Evolutionary conservation across 176 grass and related monocot species (phyloP), one percentile per base, ranked within the genome.

Genomic region (Carex myosuroides): DNA sequence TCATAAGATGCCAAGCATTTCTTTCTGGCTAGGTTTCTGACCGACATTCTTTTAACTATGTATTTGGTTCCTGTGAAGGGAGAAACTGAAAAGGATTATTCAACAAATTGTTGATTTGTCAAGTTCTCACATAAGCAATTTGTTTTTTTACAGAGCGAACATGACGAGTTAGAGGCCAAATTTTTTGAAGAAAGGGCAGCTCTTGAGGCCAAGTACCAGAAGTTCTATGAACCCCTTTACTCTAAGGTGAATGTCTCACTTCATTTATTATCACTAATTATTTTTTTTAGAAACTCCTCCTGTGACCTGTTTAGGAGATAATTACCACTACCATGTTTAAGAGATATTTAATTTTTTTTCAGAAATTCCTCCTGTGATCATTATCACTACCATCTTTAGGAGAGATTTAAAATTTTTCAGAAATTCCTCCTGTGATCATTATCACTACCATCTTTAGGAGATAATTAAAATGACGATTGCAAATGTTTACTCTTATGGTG

Each of bases 161-260:
- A 94, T 22, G 91, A 97, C 83, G 92, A 91, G 61, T 61, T 97
- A 11, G 81, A 94, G 82, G 89, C 85, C 0, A 97, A 93, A 79
- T 97, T 94, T 84, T 92, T 97, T 1, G 92, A 93, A 87, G 90
- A 97, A 74, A 97, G 92, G 83, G 89, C 92, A 69, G 95, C 87
- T 39, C 90, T 94, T 61, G 95, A 98, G 88, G 91, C 91, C 52
- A 98, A 94, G 85, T 98, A 94, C 84, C 91, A 98, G 91, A 98
- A 98, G 73, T 64, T 94, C 39, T 98, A 98, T 11, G 89, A 93
- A 81, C 95, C 95, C 57, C 86, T 98, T 16, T 98, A 94, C 84
- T 80, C 86, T 12, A 98, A 98, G 92, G 95, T 93, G 69, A 18
- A 64, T 80, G 32, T 39, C 83, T 55, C 13, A 16, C 20, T 58